Percentiles rank a stretch among this genome's conserved stretches.
Evolutionary conservation across 1,284 basidiomycete species (phyloP).

Genomic region (Ceratobasidium sp.): DNA sequence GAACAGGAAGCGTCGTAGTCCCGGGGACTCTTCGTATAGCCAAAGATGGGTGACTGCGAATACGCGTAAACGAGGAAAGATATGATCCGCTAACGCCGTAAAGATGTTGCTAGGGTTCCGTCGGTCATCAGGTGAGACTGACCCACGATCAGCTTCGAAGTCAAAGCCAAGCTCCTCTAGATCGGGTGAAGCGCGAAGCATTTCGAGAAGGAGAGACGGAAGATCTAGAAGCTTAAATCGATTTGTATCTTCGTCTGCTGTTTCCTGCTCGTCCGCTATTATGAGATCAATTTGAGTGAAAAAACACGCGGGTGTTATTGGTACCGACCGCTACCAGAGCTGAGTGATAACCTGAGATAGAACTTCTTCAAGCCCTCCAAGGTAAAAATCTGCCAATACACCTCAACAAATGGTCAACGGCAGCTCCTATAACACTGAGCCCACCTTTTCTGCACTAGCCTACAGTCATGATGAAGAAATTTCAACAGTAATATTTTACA

Average conservation of each 20-base stretch:
- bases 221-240: background rate
- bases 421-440: background rate
- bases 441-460: too few relatives aligned
- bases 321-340: background rate
- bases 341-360: background rate
- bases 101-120: background rate
- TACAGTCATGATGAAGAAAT: too few relatives aligned
- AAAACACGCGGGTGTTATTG: background rate
- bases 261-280: too few relatives aligned
- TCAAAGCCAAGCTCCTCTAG: background rate
- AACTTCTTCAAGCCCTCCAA: conserved; percentile 9
- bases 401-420: background rate
- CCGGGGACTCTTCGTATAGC: background rate
- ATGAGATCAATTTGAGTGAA: too few relatives aligned
- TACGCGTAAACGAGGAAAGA: conserved; percentile 5
- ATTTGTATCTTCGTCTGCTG: too few relatives aligned
- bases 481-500: too few relatives aligned
- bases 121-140: background rate
- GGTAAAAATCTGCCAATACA: conserved; percentile 1
- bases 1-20: background rate
- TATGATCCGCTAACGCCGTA: conserved; percentile 1
- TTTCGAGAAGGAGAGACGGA: background rate
- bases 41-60: background rate
- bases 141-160: background rate
- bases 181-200: background rate